These are phyloP conservation scores for Ganoderma multipileum DNA, from an alignment of 1,284 basidiomycete species.

Conservation along the genomic window DNA sequence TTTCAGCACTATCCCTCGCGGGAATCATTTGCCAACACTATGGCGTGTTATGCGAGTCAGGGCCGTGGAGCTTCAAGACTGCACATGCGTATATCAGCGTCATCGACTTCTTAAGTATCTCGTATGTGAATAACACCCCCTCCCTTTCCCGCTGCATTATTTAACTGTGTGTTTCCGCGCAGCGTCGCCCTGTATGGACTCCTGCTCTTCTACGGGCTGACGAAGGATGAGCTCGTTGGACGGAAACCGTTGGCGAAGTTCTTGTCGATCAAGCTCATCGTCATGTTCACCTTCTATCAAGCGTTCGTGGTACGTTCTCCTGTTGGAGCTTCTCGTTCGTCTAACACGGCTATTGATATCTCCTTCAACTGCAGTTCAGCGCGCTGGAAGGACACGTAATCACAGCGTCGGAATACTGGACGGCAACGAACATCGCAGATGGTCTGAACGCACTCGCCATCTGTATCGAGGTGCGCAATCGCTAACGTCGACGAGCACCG, in stretches of 20 bases:
- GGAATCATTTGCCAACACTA: conserved; percentile 78
- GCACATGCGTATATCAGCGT: conserved; percentile 77
- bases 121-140: conserved; percentile 47
- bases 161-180: conserved; percentile 9
- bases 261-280: conserved; percentile 82
- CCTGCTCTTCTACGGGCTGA: conserved; percentile 83
- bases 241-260: conserved; percentile 86
- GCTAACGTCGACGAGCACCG: not conserved
- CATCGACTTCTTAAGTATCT: conserved; percentile 82
- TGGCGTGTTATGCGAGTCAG: conserved; percentile 70
- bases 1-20: conserved; percentile 59
- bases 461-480: conserved; percentile 72
- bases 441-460: conserved; percentile 84
- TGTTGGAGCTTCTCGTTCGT: not conserved
- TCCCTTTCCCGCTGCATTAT: not conserved
- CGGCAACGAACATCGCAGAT: conserved; percentile 77
- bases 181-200: conserved; percentile 83
- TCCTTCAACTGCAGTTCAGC: conserved; percentile 52
- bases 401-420: conserved; percentile 80
- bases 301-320: conserved; percentile 64
- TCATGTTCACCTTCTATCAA: conserved; percentile 88
- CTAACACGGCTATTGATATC: not conserved
- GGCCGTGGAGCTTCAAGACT: conserved; percentile 64
- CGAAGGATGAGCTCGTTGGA: conserved; percentile 77
- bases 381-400: conserved; percentile 68